Conservation (phyloP, 257 asterid genomes). For the Ophiorrhiza pumila region DNA sequence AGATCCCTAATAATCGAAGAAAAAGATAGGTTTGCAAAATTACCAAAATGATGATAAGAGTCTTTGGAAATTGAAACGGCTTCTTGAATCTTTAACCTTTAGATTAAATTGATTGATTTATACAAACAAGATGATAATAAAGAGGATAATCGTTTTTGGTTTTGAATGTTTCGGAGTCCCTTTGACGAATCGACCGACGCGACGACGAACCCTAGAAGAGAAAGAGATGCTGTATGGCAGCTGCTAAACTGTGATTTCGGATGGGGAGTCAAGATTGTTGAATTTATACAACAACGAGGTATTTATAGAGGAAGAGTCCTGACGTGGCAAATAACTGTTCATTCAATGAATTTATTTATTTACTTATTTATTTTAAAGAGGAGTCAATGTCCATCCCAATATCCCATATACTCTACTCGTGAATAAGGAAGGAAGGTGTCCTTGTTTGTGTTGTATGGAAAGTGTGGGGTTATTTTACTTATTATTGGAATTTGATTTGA, state of each 20-base stretch:
- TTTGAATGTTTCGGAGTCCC: background rate
- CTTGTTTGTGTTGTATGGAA: background rate
- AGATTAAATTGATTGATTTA: background rate
- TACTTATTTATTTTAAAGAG: too few relatives aligned
- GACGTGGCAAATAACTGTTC: constrained; percentile 13
- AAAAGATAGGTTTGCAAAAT: background rate
- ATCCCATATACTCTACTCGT: background rate
- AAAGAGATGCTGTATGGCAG: constrained; percentile 5
- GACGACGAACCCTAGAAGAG: constrained; percentile 11
- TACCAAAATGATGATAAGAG: background rate
- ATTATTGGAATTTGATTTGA: background rate
- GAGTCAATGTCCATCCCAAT: too few relatives aligned
- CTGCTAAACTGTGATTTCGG: constrained; percentile 12
- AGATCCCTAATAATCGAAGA: constrained; percentile 18
- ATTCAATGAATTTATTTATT: background rate
- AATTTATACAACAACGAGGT: too few relatives aligned
- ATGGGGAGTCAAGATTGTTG: background rate
- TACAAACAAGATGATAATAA: background rate
- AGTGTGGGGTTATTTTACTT: background rate
- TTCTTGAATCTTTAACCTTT: constrained; percentile 5
- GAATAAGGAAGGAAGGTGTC: background rate
- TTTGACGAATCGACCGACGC: constrained; percentile 2
- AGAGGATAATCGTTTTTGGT: background rate
- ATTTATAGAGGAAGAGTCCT: background rate
- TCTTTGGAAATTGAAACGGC: constrained; percentile 9